Conservation (phyloP, 1,139 yeast genomes). For the Tardiomyces depauwii region DNA sequence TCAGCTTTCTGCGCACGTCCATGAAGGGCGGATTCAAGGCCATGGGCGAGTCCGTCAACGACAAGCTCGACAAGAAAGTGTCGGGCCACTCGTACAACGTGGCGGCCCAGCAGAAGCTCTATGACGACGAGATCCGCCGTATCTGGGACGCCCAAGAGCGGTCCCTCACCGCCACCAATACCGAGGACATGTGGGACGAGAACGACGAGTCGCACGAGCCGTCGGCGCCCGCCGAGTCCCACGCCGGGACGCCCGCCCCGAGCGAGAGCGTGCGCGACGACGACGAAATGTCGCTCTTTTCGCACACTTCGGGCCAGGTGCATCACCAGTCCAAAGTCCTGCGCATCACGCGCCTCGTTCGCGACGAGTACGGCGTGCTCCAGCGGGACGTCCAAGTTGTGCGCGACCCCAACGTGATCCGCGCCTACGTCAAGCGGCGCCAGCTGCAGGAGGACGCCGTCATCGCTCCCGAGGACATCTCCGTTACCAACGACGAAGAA, state of each 20-base stretch:
- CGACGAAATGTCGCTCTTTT: constrained; percentile 24
- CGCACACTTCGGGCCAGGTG: constrained; percentile 12
- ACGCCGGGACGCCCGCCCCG: constrained; percentile 1
- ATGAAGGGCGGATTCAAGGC: constrained; percentile 92
- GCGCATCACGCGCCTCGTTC: constrained; percentile 65
- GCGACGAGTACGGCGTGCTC: constrained; percentile 77
- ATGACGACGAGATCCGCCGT: constrained; percentile 79
- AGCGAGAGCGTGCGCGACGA: constrained; percentile 11
- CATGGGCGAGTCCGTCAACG: constrained; percentile 36
- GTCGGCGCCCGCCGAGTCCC: constrained; percentile 2
- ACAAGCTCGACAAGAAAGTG: constrained; percentile 30
- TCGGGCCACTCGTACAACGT: constrained; percentile 64
- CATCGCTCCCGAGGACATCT: constrained; percentile 53
- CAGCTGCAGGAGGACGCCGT: constrained; percentile 64
- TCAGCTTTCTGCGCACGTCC: constrained; percentile 81
- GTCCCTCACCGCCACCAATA: constrained; percentile 23
- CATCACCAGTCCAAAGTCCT: constrained; percentile 32
- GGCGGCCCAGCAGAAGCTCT: constrained; percentile 83
- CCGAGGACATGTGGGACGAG: constrained; percentile 17
- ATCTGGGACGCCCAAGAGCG: constrained; percentile 78
- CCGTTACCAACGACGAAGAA: constrained; percentile 79
- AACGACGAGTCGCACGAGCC: constrained; percentile 23
- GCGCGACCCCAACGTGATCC: constrained; percentile 75
- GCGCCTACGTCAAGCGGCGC: constrained; percentile 72
- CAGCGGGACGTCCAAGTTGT: constrained; percentile 74